Conservation (phyloP, 78 protist genomes). For the Dictyostelium brefeldianum region DNA sequence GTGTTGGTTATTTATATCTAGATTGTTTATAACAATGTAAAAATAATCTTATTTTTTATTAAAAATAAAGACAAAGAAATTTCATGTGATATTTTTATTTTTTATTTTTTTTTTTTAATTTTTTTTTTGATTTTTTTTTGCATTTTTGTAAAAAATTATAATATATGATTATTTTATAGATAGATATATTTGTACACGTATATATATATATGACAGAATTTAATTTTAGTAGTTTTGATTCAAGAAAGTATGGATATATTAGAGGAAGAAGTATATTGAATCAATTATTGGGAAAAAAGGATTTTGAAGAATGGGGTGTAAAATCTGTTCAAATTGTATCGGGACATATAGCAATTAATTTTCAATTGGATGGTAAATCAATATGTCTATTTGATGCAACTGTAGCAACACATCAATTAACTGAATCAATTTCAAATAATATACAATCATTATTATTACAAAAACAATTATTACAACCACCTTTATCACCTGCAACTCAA, state of each 20-base stretch:
- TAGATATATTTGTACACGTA: no score
- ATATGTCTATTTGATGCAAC: constrained; percentile 63
- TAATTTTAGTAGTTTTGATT: constrained; percentile 33
- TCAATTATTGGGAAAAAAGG: constrained; percentile 2
- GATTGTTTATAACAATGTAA: no score
- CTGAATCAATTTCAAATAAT: neutral
- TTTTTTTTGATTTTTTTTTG: no score
- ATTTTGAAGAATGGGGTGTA: constrained; percentile 42
- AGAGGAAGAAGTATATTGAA: constrained; percentile 62
- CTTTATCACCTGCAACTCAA: constrained; percentile 7
- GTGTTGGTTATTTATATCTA: no score
- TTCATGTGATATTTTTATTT: neutral
- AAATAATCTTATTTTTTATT: no score
- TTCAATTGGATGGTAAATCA: constrained; percentile 32
- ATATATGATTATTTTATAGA: no score
- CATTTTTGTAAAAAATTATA: no score
- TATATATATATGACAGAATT: neutral
- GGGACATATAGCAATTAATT: constrained; percentile 56
- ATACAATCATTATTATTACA: neutral
- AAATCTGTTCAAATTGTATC: constrained; percentile 22
- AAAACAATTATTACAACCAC: constrained; percentile 29
- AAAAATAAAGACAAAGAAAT: neutral
- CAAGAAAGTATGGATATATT: constrained; percentile 75
- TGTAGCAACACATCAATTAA: neutral
- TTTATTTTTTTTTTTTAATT: no score